A percentile compares a stretch with the other conserved stretches of the same genome.
Evolutionary conservation across 2,329 filamentous ascomycete genomes (phyloP).

Genomic region (Colletotrichum godetiae): DNA sequence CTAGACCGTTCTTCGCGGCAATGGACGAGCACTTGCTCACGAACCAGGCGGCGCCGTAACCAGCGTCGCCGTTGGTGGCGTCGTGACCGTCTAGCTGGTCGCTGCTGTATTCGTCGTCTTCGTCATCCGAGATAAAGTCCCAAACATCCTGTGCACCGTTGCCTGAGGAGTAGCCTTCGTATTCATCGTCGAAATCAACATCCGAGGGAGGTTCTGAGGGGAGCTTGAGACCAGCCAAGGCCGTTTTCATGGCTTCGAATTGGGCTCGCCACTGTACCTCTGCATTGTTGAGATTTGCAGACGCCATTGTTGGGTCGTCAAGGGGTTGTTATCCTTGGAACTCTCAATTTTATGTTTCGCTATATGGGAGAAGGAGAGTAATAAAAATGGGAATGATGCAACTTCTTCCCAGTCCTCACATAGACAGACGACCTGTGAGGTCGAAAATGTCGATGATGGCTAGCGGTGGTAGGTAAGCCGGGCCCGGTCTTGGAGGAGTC

Average conservation of each 20-base stretch:
- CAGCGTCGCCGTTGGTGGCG: conserved; percentile 40
- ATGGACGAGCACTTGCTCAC: conserved; percentile 74
- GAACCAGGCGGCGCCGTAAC: conserved; percentile 77
- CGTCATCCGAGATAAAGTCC: conserved; percentile 87
- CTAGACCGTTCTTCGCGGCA: conserved; percentile 73
- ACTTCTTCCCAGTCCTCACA: background rate
- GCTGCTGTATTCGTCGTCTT: conserved; percentile 71
- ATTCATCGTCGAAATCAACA: conserved; percentile 74
- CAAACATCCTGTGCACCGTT: conserved; percentile 85
- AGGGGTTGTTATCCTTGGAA: background rate
- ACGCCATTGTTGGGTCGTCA: conserved; percentile 44
- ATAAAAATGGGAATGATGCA: background rate
- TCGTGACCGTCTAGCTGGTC: conserved; percentile 59
- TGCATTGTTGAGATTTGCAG: conserved; percentile 50
- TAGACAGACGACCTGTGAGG: background rate
- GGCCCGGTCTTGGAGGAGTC: conserved; percentile 17
- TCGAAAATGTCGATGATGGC: conserved; percentile 13
- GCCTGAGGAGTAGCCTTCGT: conserved; percentile 64
- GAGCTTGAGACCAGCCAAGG: conserved; percentile 79
- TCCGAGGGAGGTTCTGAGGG: conserved; percentile 50
- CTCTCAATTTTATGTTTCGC: background rate
- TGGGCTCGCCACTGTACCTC: conserved; percentile 84
- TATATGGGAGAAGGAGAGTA: background rate
- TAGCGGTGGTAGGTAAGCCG: background rate
- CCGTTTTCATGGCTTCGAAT: conserved; percentile 85